Percentiles rank a stretch among this genome's conserved stretches.
Conservation (phyloP, 129 eudicot species). For the Artemisia annua region DNA sequence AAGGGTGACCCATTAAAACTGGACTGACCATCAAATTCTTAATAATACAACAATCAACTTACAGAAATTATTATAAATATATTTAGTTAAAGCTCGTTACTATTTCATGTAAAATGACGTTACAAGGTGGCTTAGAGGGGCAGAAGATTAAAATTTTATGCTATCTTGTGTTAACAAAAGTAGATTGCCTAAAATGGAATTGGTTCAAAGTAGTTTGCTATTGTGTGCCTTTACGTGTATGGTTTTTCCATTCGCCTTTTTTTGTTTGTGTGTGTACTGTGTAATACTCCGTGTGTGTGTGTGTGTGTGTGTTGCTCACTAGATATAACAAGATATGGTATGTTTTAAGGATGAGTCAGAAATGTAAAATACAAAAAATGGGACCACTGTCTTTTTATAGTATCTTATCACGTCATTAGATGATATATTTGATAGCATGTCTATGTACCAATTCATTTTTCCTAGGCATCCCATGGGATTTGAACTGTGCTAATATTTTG, state of each 20-base stretch:
- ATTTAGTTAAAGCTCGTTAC: neutral
- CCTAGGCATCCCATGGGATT: neutral
- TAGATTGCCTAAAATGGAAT: neutral
- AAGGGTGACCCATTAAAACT: too few relatives aligned
- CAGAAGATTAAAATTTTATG: neutral
- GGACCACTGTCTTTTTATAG: slow-evolving; percentile 1
- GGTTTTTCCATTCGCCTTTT: neutral
- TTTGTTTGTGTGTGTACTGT: neutral
- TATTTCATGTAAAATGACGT: neutral
- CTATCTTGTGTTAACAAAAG: neutral
- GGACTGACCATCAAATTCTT: too few relatives aligned
- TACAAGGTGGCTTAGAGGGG: neutral
- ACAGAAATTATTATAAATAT: neutral
- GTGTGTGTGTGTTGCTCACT: neutral
- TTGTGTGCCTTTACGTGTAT: neutral
- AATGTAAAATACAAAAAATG: neutral
- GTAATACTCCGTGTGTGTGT: neutral
- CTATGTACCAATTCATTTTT: neutral
- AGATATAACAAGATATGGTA: neutral
- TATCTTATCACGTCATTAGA: neutral
- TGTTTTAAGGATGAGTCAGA: neutral
- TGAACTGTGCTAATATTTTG: neutral
- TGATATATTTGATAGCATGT: slow-evolving; percentile 4
- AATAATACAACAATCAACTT: too few relatives aligned
- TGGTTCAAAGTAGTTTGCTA: neutral